Percentiles rank a stretch among this genome's conserved stretches.
phyloP scores from a whole-genome alignment of 129 eudicot species.

The Smallanthus sonchifolius region DNA sequence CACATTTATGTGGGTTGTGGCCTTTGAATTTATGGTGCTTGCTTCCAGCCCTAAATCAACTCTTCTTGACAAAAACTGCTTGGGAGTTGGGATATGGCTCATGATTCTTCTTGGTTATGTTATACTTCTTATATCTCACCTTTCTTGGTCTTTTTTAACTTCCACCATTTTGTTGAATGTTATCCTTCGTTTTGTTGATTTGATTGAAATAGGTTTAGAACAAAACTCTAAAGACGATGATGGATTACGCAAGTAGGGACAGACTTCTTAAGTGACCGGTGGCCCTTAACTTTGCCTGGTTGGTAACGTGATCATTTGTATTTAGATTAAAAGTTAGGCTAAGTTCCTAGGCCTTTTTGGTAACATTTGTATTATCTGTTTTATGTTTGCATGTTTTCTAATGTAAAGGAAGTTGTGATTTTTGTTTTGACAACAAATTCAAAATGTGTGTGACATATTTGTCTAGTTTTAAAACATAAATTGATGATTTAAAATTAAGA shows the following conservation, averaged over 20 bases:
- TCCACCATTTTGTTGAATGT: neutral
- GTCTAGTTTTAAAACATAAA: neutral
- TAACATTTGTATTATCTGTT: neutral
- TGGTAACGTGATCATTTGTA: neutral
- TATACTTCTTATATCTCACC: no score
- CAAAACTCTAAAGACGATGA: neutral
- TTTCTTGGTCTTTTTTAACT: no score
- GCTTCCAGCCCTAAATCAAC: neutral
- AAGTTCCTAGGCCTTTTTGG: neutral
- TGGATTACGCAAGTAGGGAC: neutral
- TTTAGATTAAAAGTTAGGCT: neutral
- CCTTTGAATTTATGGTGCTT: neutral
- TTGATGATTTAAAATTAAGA: neutral
- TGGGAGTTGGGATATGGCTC: neutral
- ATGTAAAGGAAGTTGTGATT: neutral
- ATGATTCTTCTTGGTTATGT: neutral
- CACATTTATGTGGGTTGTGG: neutral
- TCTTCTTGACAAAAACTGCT: neutral
- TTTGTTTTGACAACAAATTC: neutral
- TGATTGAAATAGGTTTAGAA: neutral
- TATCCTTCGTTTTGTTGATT: neutral
- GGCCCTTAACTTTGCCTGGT: neutral
- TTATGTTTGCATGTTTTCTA: neutral
- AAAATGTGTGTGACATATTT: neutral
- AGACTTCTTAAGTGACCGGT: neutral